Evolutionary conservation across 768 basidiomycete genomes (phyloP).

Genomic region (Russula brevipes): DNA sequence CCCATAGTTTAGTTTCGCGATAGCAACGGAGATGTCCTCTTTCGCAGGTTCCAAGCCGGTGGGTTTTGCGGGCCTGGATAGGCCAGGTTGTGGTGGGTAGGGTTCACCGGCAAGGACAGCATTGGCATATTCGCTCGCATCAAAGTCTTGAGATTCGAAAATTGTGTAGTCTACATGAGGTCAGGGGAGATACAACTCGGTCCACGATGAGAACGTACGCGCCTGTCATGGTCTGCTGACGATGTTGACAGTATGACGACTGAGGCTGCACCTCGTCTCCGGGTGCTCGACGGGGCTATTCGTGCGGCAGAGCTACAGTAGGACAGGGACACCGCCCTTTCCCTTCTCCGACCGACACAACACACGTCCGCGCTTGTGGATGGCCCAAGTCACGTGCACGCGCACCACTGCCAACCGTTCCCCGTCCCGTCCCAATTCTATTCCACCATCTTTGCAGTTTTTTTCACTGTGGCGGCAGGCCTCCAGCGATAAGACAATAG

Average conservation of each 20-base stretch:
- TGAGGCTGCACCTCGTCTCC: background rate
- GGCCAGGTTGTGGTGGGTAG: constrained; percentile 48
- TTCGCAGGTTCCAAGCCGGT: constrained; percentile 53
- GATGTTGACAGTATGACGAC: background rate
- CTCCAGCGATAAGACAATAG: too few species aligned
- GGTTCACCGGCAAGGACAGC: constrained; percentile 79
- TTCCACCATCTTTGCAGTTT: too few species aligned
- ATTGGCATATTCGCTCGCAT: constrained; percentile 88
- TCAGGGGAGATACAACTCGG: constrained; percentile 9
- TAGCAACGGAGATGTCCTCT: constrained; percentile 85
- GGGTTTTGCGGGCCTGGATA: constrained; percentile 31
- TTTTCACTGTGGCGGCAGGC: too few species aligned
- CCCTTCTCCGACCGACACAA: background rate
- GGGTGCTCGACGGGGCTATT: background rate
- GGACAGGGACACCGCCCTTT: too few species aligned
- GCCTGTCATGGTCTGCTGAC: constrained; percentile 19
- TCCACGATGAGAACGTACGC: constrained; percentile 15
- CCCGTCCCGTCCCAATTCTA: too few species aligned
- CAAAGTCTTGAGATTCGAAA: constrained; percentile 72
- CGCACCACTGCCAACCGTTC: too few species aligned
- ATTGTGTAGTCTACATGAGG: constrained; percentile 56
- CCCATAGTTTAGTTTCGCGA: constrained; percentile 79
- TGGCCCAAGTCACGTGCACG: background rate
- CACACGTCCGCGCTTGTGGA: too few species aligned
- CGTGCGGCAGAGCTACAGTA: background rate